Percentiles rank a stretch among this genome's conserved stretches.
These are phyloP conservation scores for Acanthamoeba healyi DNA, from an alignment of 208 protist species.

Conservation along the genomic window DNA sequence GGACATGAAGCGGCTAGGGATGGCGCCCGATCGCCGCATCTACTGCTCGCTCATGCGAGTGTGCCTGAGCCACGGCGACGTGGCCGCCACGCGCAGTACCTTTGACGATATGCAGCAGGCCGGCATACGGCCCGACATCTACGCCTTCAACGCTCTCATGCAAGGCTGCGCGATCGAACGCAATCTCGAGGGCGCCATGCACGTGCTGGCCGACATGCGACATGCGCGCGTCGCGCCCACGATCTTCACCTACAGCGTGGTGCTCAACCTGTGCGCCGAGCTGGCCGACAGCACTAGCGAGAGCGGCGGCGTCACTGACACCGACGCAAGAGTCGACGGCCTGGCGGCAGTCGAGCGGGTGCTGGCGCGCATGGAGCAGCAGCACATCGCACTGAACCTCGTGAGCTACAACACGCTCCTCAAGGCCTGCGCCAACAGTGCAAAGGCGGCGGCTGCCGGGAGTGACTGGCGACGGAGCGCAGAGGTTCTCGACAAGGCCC, in stretches of 20 bases:
- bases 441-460: background rate
- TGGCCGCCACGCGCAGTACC: background rate
- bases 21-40: background rate
- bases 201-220: background rate
- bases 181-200: background rate
- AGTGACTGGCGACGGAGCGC: background rate
- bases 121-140: background rate
- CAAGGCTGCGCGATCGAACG: background rate
- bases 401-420: slow-evolving; percentile 14
- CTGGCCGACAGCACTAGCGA: background rate
- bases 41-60: slow-evolving; percentile 4
- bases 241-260: background rate
- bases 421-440: background rate
- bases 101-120: background rate
- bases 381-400: background rate
- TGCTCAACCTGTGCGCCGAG: background rate
- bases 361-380: background rate
- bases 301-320: background rate
- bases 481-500: background rate
- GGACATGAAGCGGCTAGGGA: background rate
- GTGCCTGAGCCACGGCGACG: slow-evolving; percentile 27
- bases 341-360: background rate
- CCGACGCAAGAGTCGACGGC: background rate
- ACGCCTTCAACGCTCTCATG: background rate
- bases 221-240: background rate